Conservation (phyloP, 2,329 filamentous ascomycete species). For the Aspergillus sclerotialis region DNA sequence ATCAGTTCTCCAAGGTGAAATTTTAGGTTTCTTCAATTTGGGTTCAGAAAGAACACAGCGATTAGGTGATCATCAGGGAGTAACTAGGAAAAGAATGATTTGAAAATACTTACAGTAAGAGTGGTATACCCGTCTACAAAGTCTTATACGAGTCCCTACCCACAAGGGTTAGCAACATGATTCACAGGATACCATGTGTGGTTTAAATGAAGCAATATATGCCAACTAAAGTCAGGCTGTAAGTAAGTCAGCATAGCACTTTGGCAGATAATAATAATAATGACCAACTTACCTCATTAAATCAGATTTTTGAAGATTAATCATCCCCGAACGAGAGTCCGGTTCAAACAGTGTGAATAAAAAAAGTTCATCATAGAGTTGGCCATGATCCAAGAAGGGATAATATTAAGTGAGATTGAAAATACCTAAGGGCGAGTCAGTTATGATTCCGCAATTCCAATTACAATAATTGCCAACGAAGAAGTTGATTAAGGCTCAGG, state of each 20-base stretch:
- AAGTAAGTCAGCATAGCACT: conserved; percentile 26
- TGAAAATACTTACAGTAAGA: conserved; percentile 16
- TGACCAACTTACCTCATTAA: conserved; percentile 54
- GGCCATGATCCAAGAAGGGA: conserved; percentile 19
- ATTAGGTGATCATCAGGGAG: conserved; percentile 54
- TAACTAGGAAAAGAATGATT: conserved; percentile 2
- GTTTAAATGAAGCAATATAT: conserved; percentile 17
- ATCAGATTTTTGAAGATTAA: conserved; percentile 61
- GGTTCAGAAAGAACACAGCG: conserved; percentile 61
- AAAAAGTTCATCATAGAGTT: conserved; percentile 56
- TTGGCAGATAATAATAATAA: background rate
- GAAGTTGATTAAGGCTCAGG: conserved; percentile 42
- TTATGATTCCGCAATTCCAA: conserved; percentile 11
- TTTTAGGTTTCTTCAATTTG: conserved; percentile 51
- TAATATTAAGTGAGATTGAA: conserved; percentile 7
- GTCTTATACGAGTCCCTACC: conserved; percentile 12
- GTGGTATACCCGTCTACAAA: conserved; percentile 3
- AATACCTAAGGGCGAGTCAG: conserved; percentile 21
- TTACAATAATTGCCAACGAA: conserved; percentile 13
- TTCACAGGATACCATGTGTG: conserved; percentile 15
- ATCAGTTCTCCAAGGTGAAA: conserved; percentile 64
- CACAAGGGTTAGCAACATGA: conserved; percentile 21
- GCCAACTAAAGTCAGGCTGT: conserved; percentile 36
- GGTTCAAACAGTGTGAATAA: conserved; percentile 67
- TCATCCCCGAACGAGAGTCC: conserved; percentile 50